phyloP scores from a whole-genome alignment of 192 early-diverging fungal species.

The Coemansia sp. region DNA sequence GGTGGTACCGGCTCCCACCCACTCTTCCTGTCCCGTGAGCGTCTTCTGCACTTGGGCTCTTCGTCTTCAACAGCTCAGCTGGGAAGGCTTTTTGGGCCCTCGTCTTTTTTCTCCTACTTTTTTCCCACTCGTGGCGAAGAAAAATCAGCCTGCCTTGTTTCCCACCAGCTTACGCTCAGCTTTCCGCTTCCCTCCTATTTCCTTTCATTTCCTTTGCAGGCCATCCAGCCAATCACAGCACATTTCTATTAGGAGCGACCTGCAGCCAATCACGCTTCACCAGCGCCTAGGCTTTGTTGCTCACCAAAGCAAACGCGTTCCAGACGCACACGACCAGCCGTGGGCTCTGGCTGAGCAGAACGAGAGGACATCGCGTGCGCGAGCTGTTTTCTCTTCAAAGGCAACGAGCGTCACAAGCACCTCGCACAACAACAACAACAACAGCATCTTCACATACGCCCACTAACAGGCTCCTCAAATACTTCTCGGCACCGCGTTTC shows the following conservation, averaged over 20 bases:
- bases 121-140: no score
- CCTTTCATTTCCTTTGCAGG: constrained; percentile 5
- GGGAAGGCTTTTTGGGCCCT: no score
- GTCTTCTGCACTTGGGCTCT: no score
- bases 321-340: neutral
- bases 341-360: neutral
- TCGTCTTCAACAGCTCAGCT: no score
- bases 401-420: no score
- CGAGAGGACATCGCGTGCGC: neutral
- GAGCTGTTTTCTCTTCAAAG: constrained; percentile 3
- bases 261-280: constrained; percentile 22
- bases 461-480: no score
- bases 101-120: no score
- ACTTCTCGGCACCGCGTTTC: no score
- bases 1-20: neutral
- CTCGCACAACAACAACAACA: no score
- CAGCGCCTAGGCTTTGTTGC: constrained; percentile 5
- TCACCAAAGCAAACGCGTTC: constrained; percentile 1
- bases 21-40: no score
- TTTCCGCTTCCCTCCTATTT: constrained; percentile 2
- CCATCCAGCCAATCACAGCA: constrained; percentile 13
- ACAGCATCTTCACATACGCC: no score
- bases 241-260: neutral
- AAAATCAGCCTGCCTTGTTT: no score
- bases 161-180: constrained; percentile 6